A percentile compares a stretch with the other conserved stretches of the same genome.
Evolutionary conservation across 2,329 filamentous ascomycete species (phyloP).

Genomic region (Fusarium nygamai): DNA sequence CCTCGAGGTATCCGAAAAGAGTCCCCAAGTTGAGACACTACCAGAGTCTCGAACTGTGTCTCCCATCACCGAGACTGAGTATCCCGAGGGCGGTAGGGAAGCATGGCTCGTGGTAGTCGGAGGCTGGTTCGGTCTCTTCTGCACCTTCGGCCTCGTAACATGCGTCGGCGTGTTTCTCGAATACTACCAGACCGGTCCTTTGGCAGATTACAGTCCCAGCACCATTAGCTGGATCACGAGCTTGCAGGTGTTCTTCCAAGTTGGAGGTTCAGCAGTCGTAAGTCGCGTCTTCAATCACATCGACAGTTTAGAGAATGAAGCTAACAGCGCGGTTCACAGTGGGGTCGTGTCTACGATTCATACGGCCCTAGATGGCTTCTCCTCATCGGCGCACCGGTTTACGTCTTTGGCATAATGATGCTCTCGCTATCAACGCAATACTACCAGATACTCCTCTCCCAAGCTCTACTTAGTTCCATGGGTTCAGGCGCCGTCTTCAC

Average conservation of each 20-base stretch:
- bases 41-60: rapidly evolving
- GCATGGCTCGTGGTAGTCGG: background rate
- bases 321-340: rapidly evolving
- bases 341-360: background rate
- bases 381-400: background rate
- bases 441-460: background rate
- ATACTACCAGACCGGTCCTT: background rate
- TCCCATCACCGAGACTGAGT: rapidly evolving
- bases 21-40: rapidly evolving
- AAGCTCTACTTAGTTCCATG: background rate
- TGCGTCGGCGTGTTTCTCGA: background rate
- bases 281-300: rapidly evolving
- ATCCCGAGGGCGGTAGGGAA: background rate
- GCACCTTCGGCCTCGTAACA: background rate
- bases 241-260: background rate
- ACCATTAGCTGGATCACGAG: background rate
- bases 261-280: background rate
- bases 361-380: background rate
- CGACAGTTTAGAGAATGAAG: rapidly evolving
- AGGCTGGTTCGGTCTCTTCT: constrained; percentile 1
- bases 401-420: background rate
- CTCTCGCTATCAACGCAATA: background rate
- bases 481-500: background rate
- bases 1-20: background rate
- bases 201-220: rapidly evolving